Percentiles rank a stretch among this genome's conserved stretches.
Conservation (phyloP, 495 filamentous ascomycete genomes). For the Sabuloglossum arenarium region DNA sequence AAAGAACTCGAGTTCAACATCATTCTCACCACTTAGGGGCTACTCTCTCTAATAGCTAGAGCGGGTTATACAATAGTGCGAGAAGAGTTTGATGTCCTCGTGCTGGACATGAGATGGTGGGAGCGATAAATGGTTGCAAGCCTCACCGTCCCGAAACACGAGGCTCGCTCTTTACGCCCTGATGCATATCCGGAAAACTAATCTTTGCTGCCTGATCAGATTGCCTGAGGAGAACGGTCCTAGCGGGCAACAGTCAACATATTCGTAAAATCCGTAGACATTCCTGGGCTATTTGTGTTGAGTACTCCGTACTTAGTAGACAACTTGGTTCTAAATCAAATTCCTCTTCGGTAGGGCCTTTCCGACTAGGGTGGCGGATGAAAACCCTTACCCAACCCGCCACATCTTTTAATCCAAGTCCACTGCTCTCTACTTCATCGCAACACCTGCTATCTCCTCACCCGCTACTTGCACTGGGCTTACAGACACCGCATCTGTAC, state of each 20-base stretch:
- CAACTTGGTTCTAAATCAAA: not conserved
- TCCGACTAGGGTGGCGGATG: not conserved
- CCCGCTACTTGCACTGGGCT: not conserved
- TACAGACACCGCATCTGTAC: not conserved
- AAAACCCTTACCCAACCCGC: conserved; percentile 1
- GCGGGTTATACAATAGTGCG: no score
- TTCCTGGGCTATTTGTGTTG: not conserved
- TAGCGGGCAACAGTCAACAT: no score
- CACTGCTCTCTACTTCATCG: not conserved
- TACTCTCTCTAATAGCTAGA: not conserved
- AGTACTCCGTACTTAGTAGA: not conserved
- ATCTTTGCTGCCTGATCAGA: no score
- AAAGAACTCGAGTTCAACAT: not conserved
- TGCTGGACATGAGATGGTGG: not conserved
- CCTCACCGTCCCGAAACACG: not conserved
- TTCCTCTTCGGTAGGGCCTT: not conserved
- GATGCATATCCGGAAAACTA: no score
- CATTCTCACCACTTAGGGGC: not conserved
- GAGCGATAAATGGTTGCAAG: not conserved
- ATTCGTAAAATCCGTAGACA: no score
- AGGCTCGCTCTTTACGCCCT: not conserved
- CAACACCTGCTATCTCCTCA: not conserved
- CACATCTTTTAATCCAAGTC: conserved; percentile 1
- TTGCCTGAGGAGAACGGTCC: no score
- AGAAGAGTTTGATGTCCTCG: not conserved